These are phyloP conservation scores for Cotoneaster glaucophyllus DNA, from an alignment of 306 rosid genomes.

Conservation along the genomic window DNA sequence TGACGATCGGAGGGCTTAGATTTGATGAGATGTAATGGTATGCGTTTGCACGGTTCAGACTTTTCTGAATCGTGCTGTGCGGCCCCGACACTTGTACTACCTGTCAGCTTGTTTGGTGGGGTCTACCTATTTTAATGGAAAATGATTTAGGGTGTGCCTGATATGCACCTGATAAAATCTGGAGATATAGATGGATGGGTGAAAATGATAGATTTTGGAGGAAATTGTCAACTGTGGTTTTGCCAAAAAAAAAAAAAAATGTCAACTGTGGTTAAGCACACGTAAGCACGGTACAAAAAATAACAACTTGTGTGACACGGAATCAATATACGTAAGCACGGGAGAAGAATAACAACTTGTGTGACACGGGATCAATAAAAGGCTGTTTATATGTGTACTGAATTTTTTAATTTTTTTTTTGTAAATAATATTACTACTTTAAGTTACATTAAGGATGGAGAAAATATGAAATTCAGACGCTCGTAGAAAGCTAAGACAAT, in stretches of 20 bases:
- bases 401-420: too few species aligned
- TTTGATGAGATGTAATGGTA: too few species aligned
- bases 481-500: too few species aligned
- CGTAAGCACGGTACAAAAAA: not conserved
- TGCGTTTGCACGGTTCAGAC: not conserved
- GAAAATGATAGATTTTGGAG: not conserved
- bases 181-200: not conserved
- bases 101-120: conserved; percentile 18
- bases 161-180: not conserved
- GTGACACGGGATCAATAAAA: too few species aligned
- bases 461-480: too few species aligned
- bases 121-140: conserved; percentile 15
- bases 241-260: too few species aligned
- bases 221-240: not conserved
- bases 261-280: conserved; percentile 3
- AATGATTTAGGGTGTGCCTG: conserved; percentile 2
- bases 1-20: not conserved
- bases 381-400: too few species aligned
- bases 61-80: not conserved
- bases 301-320: too few species aligned
- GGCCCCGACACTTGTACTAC: conserved; percentile 8
- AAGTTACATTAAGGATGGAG: too few species aligned
- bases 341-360: too few species aligned
- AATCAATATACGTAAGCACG: not conserved
- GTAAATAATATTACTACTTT: too few species aligned